Evolutionary conservation across 2,329 filamentous ascomycete genomes (phyloP), one percentile per base, ranked within the genome.

Genomic region (Ophiocordyceps robertsii): DNA sequence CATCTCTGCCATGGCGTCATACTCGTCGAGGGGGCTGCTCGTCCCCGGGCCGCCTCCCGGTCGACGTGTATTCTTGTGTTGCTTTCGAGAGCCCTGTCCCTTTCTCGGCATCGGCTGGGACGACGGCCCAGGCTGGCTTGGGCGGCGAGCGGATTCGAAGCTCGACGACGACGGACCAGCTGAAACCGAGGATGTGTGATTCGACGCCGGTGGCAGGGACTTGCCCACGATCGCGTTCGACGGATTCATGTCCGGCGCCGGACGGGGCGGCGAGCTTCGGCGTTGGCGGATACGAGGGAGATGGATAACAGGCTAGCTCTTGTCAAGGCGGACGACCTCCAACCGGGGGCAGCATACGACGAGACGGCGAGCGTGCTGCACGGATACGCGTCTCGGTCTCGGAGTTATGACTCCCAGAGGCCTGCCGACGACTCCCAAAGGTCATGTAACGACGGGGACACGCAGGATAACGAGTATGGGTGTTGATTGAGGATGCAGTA

Each of bases 1-100:
- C 47, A 89, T 71, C 68, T 95, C 88, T 50, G 80, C 87, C 75
- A 93, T 81, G 54, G 77, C 78, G 75, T 95, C 88, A 67, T 95
- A 88, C 67, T 89, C 80, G 58, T 82, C 74, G 51, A 82, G 48
- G 9, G 53, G 51, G 21, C 51, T 53, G 41, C 52, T 50, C 35
- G 51, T 68, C 39, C 63, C 55, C 33, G 61, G 57, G 33, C 55
- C 58, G 16, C 56, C 46, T 44, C 74, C 70, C 39, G 87, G 84
- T 56, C 81, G 80, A 55, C 81, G 82, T 56, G 88, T 84, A 49
- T 77, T 78, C 59, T 86, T 88, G 66, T 95, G 87, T 62, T 92
- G 87, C 59, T 82, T 89, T 61, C 82, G 83, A 42, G 74, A 70
- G 37, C 68, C 69, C 65, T 96, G 90, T 42, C 73, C 78, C 62